phyloP scores from a whole-genome alignment of 495 filamentous ascomycete genomes.

The Bacidia gigantensis region DNA sequence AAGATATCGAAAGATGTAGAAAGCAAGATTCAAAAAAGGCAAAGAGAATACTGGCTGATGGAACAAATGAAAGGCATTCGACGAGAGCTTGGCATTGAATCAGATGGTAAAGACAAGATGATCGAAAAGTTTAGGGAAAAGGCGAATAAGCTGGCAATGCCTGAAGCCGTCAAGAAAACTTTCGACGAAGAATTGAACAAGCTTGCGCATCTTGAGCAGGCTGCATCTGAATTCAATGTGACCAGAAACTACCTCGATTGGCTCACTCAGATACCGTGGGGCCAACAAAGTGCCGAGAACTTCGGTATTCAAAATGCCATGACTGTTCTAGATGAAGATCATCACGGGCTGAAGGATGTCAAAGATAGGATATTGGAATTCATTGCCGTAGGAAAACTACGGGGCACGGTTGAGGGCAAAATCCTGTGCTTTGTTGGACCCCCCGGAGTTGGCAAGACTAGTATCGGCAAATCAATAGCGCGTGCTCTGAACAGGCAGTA shows the following conservation, averaged over 20 bases:
- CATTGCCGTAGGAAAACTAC: conserved; percentile 94
- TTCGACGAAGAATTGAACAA: conserved; percentile 98
- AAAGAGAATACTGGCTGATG: conserved; percentile 97
- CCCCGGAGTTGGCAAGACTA: conserved; percentile 94
- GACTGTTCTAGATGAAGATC: conserved; percentile 86
- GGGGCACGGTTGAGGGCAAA: conserved; percentile 96
- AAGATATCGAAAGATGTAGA: conserved; percentile 99
- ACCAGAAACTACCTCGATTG: conserved; percentile 99
- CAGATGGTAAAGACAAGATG: conserved; percentile 94
- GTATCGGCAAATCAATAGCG: conserved; percentile 96
- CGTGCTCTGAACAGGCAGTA: conserved; percentile 89
- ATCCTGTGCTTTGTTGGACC: conserved; percentile 97
- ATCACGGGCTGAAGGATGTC: conserved; percentile 94
- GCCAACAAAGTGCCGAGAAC: conserved; percentile 88
- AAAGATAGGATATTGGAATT: conserved; percentile 98
- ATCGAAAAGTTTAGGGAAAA: conserved; percentile 96
- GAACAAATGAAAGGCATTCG: conserved; percentile 99
- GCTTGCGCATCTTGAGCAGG: conserved; percentile 82
- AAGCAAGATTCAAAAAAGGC: conserved; percentile 91
- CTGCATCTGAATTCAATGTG: conserved; percentile 96
- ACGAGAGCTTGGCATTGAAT: conserved; percentile 88
- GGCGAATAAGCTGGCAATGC: conserved; percentile 88
- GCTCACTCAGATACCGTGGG: conserved; percentile 98
- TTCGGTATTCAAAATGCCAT: conserved; percentile 87
- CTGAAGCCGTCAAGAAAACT: conserved; percentile 86